Conservation (phyloP, 768 basidiomycete species). For the Leccinum variicolor region DNA sequence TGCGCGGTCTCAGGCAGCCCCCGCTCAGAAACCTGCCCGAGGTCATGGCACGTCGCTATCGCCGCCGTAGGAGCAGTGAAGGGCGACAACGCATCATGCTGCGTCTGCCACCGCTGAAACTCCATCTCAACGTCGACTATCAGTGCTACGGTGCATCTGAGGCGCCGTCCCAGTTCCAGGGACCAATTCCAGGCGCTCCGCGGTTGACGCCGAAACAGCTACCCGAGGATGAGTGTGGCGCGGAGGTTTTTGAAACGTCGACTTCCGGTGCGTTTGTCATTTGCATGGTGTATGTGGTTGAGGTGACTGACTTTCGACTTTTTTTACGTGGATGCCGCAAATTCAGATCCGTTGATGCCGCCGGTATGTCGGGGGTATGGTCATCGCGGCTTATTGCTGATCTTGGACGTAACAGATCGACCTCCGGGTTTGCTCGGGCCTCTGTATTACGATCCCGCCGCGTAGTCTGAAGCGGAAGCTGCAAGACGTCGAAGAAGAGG, state of each 20-base stretch:
- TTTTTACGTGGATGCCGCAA: neutral
- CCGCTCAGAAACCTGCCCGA: constrained; percentile 7
- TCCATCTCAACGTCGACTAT: constrained; percentile 1
- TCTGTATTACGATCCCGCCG: constrained; percentile 24
- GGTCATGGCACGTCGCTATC: neutral
- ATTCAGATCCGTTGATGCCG: constrained; percentile 4
- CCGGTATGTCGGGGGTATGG: constrained; percentile 16
- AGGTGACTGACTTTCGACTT: neutral
- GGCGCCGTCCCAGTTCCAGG: neutral
- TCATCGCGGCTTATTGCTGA: neutral
- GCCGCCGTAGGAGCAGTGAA: neutral
- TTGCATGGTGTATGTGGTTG: neutral
- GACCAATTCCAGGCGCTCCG: constrained; percentile 22
- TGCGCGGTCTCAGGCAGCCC: neutral
- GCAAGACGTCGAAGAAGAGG: constrained; percentile 14
- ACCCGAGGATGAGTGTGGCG: constrained; percentile 22
- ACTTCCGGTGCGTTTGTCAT: constrained; percentile 14
- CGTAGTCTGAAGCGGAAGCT: constrained; percentile 23
- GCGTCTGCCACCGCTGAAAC: constrained; percentile 13
- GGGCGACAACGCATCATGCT: constrained; percentile 2
- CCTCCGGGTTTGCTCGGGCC: constrained; percentile 10
- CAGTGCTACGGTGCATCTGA: neutral
- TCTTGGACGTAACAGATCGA: constrained; percentile 2
- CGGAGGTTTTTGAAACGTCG: constrained; percentile 8
- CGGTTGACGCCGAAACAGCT: constrained; percentile 21